Conservation (phyloP, 257 asterid genomes). For the Solanum stenotomum region DNA sequence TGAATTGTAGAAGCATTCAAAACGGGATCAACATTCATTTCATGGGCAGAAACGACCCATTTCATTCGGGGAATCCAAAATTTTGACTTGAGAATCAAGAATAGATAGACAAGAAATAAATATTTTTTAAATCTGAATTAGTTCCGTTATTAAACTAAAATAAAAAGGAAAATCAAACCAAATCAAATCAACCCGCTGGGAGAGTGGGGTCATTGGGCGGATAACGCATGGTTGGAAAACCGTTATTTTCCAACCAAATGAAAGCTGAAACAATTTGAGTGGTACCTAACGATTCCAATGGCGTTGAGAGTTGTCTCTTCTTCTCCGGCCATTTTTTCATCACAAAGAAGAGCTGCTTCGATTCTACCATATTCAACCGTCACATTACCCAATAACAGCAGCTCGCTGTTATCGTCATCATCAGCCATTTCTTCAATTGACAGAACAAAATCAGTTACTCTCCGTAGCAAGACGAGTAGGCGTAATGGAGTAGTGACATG, state of each 20-base stretch:
- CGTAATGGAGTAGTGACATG: slow-evolving; percentile 8
- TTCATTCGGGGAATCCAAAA: background rate
- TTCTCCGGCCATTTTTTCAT: slow-evolving; percentile 6
- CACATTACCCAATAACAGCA: background rate
- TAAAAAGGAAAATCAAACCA: background rate
- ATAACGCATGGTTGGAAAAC: slow-evolving; percentile 5
- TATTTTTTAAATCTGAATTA: background rate
- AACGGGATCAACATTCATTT: too few relatives aligned
- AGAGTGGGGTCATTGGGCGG: background rate
- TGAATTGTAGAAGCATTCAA: too few relatives aligned
- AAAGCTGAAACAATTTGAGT: background rate
- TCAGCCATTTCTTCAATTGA: slow-evolving; percentile 3
- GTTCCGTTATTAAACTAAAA: too few relatives aligned
- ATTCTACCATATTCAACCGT: background rate
- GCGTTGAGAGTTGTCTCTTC: slow-evolving; percentile 12
- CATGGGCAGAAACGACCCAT: background rate
- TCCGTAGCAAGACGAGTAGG: background rate
- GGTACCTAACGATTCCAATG: slow-evolving; percentile 8
- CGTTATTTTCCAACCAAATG: slow-evolving; percentile 16
- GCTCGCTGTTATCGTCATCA: background rate
- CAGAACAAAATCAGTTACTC: background rate
- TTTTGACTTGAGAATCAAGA: background rate
- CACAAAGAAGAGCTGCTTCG: background rate
- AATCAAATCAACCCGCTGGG: background rate
- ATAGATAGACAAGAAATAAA: too few relatives aligned